Evolutionary conservation across 225 moss, liverwort and hornwort species (phyloP).

Genomic region (Bryoerythrophyllum caledonicum): DNA sequence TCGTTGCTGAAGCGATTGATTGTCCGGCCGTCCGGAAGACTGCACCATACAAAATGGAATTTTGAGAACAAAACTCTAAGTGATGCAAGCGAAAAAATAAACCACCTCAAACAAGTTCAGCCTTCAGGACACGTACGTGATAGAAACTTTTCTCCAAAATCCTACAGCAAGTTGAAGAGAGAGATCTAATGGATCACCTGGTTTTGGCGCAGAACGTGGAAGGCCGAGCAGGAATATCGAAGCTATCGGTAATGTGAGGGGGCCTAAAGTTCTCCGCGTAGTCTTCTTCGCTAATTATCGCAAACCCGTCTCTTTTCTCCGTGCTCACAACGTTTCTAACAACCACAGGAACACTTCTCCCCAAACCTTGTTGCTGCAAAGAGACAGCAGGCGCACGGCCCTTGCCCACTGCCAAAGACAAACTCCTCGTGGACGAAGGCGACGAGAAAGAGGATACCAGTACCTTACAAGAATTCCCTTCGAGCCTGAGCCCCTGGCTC

Average conservation of each 20-base stretch:
- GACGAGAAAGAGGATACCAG: slow-evolving; percentile 26
- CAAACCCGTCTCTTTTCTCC: slow-evolving; percentile 26
- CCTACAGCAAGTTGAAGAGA: not conserved
- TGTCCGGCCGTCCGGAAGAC: slow-evolving; percentile 53
- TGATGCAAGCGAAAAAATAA: not conserved
- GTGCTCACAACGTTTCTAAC: slow-evolving; percentile 44
- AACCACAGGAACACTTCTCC: not conserved
- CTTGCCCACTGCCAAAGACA: slow-evolving; percentile 7
- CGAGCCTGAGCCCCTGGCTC: slow-evolving; percentile 24
- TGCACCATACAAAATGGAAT: slow-evolving; percentile 26
- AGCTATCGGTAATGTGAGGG: slow-evolving; percentile 72
- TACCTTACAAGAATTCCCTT: slow-evolving; percentile 8
- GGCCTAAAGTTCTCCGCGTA: slow-evolving; percentile 60
- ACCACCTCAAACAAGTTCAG: not conserved
- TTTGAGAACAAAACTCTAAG: not conserved
- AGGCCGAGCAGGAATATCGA: slow-evolving; percentile 54
- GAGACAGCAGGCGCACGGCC: slow-evolving; percentile 8
- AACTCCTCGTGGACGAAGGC: slow-evolving; percentile 4
- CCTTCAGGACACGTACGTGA: not conserved
- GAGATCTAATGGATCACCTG: slow-evolving; percentile 44
- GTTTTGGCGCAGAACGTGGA: slow-evolving; percentile 77
- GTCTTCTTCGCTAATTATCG: slow-evolving; percentile 34
- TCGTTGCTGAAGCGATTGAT: slow-evolving; percentile 71
- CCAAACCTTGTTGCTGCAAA: slow-evolving; percentile 14
- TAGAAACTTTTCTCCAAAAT: not conserved